phyloP scores from a whole-genome alignment of 2,329 filamentous ascomycete species.

The Xylariales sp. region DNA sequence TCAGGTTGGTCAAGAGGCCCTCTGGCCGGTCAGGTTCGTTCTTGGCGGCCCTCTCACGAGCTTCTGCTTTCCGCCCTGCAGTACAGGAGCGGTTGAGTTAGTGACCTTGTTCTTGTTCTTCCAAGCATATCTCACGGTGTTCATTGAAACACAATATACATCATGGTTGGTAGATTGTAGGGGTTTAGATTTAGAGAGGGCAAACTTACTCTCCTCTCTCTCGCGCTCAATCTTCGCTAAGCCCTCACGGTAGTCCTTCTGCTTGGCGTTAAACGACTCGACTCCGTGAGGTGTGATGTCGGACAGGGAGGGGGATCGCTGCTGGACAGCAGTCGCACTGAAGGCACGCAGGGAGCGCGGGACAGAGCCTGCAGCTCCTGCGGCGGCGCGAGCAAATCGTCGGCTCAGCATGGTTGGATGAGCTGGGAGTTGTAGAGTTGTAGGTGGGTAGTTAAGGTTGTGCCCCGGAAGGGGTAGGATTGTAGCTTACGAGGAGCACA shows the following conservation, averaged over 20 bases:
- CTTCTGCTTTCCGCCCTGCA: slow-evolving; percentile 56
- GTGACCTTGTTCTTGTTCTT: too few relatives aligned
- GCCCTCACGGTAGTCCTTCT: slow-evolving; percentile 82
- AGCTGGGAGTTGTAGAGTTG: background rate
- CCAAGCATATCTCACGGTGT: too few relatives aligned
- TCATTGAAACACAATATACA: too few relatives aligned
- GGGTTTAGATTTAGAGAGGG: too few relatives aligned
- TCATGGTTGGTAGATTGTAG: too few relatives aligned
- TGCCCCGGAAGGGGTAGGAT: background rate
- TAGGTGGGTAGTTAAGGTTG: background rate
- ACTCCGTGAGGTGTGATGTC: slow-evolving; percentile 74
- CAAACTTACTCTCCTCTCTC: slow-evolving; percentile 73
- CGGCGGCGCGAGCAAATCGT: slow-evolving; percentile 44
- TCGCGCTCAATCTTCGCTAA: slow-evolving; percentile 73
- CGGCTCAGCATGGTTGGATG: slow-evolving; percentile 40
- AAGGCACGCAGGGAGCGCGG: slow-evolving; percentile 50
- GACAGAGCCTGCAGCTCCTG: slow-evolving; percentile 42
- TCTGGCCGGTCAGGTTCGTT: slow-evolving; percentile 60
- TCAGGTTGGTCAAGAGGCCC: slow-evolving; percentile 75
- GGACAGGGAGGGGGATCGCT: slow-evolving; percentile 70
- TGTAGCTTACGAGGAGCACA: too few relatives aligned
- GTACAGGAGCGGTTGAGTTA: slow-evolving; percentile 30
- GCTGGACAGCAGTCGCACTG: slow-evolving; percentile 44
- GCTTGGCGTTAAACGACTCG: slow-evolving; percentile 73
- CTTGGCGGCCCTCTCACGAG: slow-evolving; percentile 48